Evolutionary conservation across 139 green algal species (phyloP), one percentile per base, ranked within the genome.

Genomic region (Chlorella sp.): DNA sequence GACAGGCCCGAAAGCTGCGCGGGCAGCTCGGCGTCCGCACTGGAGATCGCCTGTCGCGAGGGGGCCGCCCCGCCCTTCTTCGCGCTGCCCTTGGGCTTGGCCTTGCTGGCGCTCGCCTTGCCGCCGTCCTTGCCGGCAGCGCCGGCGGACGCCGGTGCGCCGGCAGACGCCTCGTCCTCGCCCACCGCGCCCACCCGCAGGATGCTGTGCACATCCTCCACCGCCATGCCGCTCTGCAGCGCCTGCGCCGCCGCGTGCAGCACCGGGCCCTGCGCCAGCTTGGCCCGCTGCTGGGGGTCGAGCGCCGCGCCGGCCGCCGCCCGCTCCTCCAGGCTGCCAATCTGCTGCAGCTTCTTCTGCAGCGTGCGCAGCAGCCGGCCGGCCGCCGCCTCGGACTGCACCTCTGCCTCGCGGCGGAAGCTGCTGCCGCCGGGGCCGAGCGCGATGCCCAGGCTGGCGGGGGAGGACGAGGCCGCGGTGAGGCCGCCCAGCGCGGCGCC

Each of bases 291-390:
- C 86, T 97, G 92, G 14, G 79, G 51, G 56, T 97, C 90, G 60
- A 97, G 78, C 1, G 63, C 11, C 7, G 19, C 36, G 0, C 80
- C 84, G 0, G n/a, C 53, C 27, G 36, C 53, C 62, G 70, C 29
- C 15, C 80, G 77, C 19, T 9, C 70, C 45, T 87, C 84, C 41
- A 94, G 64, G 23, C 43, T 59, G 19, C 86, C 80, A 23, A 94
- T 84, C 85, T 96, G 91, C 82, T 95, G 87, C 81, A 97, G 77
- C 89, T 97, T 97, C 79, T 95, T 95, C 19, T 64, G 48, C 67
- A 97, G 40, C 21, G 75, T 79, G n/a, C 87, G 77, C 21, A 76
- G 40, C 82, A 94, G 83, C 73, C 72, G 75, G 14, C 33, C 43
- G 38, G 53, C 69, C 51, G 71, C 81, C 29, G 66, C 72, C 55